Evolutionary conservation across 176 grass and related monocot genomes (phyloP).

Genomic region (Triticum dicoccoides): DNA sequence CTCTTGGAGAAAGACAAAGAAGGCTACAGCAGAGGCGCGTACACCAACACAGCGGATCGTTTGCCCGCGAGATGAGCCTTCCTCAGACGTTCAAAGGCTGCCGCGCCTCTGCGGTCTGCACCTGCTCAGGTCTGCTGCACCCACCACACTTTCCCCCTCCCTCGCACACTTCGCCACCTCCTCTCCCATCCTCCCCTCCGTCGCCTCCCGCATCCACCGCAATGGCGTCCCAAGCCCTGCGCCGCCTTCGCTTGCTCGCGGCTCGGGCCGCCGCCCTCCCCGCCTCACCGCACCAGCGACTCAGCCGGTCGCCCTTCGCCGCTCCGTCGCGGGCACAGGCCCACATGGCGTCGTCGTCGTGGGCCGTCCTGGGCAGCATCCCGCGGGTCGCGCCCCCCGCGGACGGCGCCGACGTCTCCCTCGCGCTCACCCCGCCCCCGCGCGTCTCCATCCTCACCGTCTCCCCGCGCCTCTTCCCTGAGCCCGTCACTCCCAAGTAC

Average conservation of each 20-base stretch:
- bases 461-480: neutral
- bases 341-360: neutral
- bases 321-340: neutral
- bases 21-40: neutral
- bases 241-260: neutral
- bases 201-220: neutral
- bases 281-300: neutral
- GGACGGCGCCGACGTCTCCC: neutral
- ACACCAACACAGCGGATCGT: neutral
- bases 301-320: neutral
- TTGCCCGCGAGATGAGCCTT: neutral
- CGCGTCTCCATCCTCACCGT: constrained; percentile 17
- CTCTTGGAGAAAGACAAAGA: neutral
- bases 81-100: neutral
- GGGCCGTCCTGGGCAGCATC: constrained; percentile 21
- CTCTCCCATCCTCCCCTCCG: neutral
- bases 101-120: neutral
- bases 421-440: neutral
- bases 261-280: neutral
- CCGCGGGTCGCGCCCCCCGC: neutral
- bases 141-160: neutral
- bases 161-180: neutral
- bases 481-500: neutral
- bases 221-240: neutral
- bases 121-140: neutral